Conservation (phyloP, 2,329 filamentous ascomycete genomes). For the Neurospora sp. region DNA sequence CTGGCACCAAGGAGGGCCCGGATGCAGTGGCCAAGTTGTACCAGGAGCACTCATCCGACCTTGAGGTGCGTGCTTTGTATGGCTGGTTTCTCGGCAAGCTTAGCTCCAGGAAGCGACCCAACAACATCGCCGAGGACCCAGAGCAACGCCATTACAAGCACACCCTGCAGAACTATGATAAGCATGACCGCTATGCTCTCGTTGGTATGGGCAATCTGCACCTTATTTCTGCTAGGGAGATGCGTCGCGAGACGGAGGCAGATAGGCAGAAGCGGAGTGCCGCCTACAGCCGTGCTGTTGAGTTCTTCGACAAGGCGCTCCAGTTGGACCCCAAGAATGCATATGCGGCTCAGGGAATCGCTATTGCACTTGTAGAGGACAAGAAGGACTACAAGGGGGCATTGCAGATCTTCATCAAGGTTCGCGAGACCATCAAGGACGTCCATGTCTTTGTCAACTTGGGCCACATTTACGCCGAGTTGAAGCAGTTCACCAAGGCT, state of each 20-base stretch:
- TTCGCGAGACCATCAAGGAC: slow-evolving; percentile 84
- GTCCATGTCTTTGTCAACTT: slow-evolving; percentile 85
- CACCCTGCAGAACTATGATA: slow-evolving; percentile 86
- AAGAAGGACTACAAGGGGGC: slow-evolving; percentile 80
- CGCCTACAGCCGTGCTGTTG: slow-evolving; percentile 83
- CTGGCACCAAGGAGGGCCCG: slow-evolving; percentile 68
- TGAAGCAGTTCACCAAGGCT: slow-evolving; percentile 81
- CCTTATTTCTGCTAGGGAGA: slow-evolving; percentile 79
- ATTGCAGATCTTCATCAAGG: slow-evolving; percentile 79
- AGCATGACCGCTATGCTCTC: slow-evolving; percentile 94
- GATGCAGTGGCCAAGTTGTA: slow-evolving; percentile 80
- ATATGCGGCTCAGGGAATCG: slow-evolving; percentile 91
- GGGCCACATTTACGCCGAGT: slow-evolving; percentile 83
- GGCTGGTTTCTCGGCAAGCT: slow-evolving; percentile 89
- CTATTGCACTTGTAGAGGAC: slow-evolving; percentile 88
- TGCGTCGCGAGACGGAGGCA: slow-evolving; percentile 80
- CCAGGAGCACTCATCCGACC: slow-evolving; percentile 70
- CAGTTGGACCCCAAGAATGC: slow-evolving; percentile 93
- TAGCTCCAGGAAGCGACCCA: slow-evolving; percentile 67
- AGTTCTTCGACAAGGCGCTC: slow-evolving; percentile 96
- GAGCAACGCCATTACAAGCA: slow-evolving; percentile 96
- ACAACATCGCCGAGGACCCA: slow-evolving; percentile 76
- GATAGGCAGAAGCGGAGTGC: slow-evolving; percentile 87
- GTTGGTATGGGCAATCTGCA: slow-evolving; percentile 96
- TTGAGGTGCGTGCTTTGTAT: slow-evolving; percentile 87